Conservation (phyloP, 1,139 yeast genomes). For the Yamadazyma sp. region DNA sequence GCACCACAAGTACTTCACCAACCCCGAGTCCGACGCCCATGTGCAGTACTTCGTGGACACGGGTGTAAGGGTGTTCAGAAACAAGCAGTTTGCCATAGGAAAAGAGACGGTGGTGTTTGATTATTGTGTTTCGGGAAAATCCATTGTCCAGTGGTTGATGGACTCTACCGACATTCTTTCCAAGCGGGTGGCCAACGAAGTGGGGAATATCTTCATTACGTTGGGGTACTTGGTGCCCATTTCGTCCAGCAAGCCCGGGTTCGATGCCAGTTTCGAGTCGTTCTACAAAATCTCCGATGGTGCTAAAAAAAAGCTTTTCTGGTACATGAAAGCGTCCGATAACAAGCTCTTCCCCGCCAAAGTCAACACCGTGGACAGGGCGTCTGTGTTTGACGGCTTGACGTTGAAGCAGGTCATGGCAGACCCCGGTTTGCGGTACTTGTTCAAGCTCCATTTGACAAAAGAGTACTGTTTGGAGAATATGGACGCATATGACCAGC, state of each 20-base stretch:
- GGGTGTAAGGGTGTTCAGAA: slow-evolving; percentile 53
- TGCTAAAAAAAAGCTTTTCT: slow-evolving; percentile 22
- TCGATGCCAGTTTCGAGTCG: slow-evolving; percentile 9
- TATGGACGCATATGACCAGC: slow-evolving; percentile 64
- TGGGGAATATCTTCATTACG: slow-evolving; percentile 58
- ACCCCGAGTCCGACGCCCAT: slow-evolving; percentile 85
- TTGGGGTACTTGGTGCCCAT: slow-evolving; percentile 41
- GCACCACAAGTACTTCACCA: slow-evolving; percentile 75
- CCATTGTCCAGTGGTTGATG: slow-evolving; percentile 81
- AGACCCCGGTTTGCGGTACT: slow-evolving; percentile 77
- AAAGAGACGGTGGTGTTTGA: slow-evolving; percentile 2
- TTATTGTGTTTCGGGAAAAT: slow-evolving; percentile 69
- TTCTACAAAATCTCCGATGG: slow-evolving; percentile 21
- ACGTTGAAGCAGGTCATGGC: slow-evolving; percentile 34
- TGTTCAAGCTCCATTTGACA: slow-evolving; percentile 65
- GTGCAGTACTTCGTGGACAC: slow-evolving; percentile 68
- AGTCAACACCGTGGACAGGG: not conserved
- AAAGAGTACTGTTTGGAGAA: slow-evolving; percentile 74
- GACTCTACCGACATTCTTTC: slow-evolving; percentile 79
- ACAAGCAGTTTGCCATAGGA: slow-evolving; percentile 29
- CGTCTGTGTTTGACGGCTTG: not conserved
- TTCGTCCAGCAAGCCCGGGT: slow-evolving; percentile 9
- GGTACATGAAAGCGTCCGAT: slow-evolving; percentile 16
- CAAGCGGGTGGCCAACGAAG: slow-evolving; percentile 56
- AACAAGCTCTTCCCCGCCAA: slow-evolving; percentile 1